Evolutionary conservation across 495 filamentous ascomycete genomes (phyloP), one percentile per base, ranked within the genome.

Genomic region (Rhypophila decipiens): DNA sequence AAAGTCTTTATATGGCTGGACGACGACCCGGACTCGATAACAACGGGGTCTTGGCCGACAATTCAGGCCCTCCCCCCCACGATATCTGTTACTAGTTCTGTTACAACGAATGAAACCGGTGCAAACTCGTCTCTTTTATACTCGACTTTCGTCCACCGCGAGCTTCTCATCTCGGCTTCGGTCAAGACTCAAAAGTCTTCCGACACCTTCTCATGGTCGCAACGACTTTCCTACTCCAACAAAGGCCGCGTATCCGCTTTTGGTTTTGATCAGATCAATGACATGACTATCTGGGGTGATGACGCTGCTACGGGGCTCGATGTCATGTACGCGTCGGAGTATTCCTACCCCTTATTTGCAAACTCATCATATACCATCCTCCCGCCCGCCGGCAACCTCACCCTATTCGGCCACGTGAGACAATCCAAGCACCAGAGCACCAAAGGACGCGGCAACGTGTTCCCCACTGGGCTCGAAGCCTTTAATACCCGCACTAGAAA

Each of bases 1-100:
- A 91, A 88, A 42, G 74, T 94, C 17, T 90, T 94, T 57, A 52
- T 90, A 9, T 94, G 85, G 75, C 66, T 81, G 2, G 79, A 82
- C 50, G 52, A 59, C 4, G 52, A 68, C 0, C 45, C 57, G 11
- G 60, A 59, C 2, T 74, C 67, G n/a, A 58, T 78, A 31, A 80
- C 82, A 0, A 82, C 72, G 2, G 75, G 78, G 2, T 41, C 50
- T 20, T 39, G 33, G 13, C 68, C 73, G 0, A 47, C 58, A 4
- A 67, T 69, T 44, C 48, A 11, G 19, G 24, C 51, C 21, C 22
- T 36, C 0, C 23, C 36, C 4, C 68, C 73, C 0, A 35, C 49
- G 12, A 70, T 70, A 43, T 43, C 3, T 11, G n/a, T 59, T 39
- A 59, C 56, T 9, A 75, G 75, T 44, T 41, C 54, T 17, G 47